These are phyloP conservation scores for Mallotus japonicus DNA, from an alignment of 441 rosid species.

Conservation along the genomic window DNA sequence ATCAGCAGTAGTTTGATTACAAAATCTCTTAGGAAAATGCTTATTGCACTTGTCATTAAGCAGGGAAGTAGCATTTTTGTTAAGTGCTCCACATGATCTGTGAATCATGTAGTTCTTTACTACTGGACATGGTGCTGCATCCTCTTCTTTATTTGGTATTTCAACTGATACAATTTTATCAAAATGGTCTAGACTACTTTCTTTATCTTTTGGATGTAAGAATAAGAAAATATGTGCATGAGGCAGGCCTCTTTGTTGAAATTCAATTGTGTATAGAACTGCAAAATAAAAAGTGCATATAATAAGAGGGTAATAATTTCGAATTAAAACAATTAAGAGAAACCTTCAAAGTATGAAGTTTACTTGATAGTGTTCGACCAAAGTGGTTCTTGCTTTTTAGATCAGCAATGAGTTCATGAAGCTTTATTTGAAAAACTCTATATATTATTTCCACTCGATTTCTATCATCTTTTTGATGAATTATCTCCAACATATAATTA, in stretches of 20 bases:
- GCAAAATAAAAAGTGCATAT: not conserved
- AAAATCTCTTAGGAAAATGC: conserved; percentile 6
- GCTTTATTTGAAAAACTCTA: not conserved
- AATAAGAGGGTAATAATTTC: too few relatives aligned
- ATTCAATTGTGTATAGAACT: not conserved
- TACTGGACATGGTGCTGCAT: not conserved
- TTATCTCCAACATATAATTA: not conserved
- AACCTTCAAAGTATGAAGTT: not conserved
- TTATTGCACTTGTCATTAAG: not conserved
- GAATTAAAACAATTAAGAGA: too few relatives aligned
- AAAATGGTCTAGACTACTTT: not conserved
- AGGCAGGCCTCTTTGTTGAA: not conserved
- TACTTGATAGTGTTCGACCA: not conserved
- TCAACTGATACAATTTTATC: not conserved
- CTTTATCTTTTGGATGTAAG: not conserved
- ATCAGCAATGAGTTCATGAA: not conserved
- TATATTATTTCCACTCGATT: not conserved
- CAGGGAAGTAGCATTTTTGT: not conserved
- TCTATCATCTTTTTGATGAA: not conserved
- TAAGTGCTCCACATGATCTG: conserved; percentile 9
- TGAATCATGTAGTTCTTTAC: conserved; percentile 17
- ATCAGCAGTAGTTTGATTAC: not conserved
- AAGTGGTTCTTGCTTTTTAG: not conserved
- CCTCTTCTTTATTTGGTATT: not conserved
- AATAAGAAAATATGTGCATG: conserved; percentile 6